phyloP scores from a whole-genome alignment of 2,329 filamentous ascomycete genomes.

The Didymella exigua region DNA sequence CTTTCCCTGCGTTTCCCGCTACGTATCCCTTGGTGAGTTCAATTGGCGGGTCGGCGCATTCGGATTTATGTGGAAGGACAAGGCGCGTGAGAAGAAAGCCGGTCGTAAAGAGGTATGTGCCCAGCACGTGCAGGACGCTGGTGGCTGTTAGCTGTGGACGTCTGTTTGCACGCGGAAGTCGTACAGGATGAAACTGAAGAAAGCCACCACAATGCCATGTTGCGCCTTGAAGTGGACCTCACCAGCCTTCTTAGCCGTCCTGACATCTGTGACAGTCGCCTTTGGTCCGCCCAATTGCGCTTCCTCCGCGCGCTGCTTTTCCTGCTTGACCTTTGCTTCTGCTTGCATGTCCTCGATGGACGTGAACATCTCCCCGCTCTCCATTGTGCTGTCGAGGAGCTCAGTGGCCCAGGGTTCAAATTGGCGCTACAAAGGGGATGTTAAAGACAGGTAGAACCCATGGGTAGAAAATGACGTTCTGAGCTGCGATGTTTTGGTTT shows the following conservation, averaged over 20 bases:
- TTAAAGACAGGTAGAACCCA: constrained; percentile 32
- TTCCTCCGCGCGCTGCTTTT: constrained; percentile 25
- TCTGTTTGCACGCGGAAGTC: not conserved
- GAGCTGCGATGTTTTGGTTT: constrained; percentile 15
- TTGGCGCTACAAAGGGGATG: constrained; percentile 11
- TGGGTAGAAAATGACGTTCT: constrained; percentile 13
- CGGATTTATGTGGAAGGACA: constrained; percentile 76
- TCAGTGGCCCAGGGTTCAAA: not conserved
- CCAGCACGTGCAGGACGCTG: constrained; percentile 74
- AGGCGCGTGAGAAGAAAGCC: constrained; percentile 92
- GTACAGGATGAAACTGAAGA: constrained; percentile 72
- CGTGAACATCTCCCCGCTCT: constrained; percentile 45
- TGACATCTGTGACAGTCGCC: constrained; percentile 33
- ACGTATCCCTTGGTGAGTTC: constrained; percentile 48
- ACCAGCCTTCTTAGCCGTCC: constrained; percentile 47
- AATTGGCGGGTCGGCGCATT: constrained; percentile 76
- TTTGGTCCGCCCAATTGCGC: constrained; percentile 30
- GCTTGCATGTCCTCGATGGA: constrained; percentile 47
- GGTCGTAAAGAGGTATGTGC: constrained; percentile 90
- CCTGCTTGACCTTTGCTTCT: constrained; percentile 44
- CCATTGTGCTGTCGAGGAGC: constrained; percentile 35
- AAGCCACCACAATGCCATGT: constrained; percentile 62
- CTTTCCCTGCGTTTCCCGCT: constrained; percentile 58
- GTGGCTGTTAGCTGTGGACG: constrained; percentile 13
- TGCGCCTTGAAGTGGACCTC: constrained; percentile 59